A percentile compares a stretch with the other conserved stretches of the same genome.
Evolutionary conservation across 352 stramenopile genomes (phyloP).

Genomic region (Globisporangium emineosum): DNA sequence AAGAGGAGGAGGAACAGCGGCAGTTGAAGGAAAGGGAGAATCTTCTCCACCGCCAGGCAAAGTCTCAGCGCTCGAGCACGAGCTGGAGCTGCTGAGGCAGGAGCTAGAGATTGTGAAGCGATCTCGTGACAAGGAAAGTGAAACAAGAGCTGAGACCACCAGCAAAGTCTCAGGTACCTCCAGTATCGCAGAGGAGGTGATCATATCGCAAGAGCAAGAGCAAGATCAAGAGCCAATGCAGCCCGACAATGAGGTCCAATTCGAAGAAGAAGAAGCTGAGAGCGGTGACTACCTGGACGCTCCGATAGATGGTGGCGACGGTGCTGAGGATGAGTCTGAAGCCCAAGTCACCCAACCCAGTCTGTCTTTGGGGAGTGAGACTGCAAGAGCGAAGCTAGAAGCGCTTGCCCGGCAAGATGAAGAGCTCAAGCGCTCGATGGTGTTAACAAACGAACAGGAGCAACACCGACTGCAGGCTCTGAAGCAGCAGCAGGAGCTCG

Average conservation of each 20-base stretch:
- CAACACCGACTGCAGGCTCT: constrained; percentile 23
- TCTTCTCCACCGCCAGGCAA: background rate
- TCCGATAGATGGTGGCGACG: too few species aligned
- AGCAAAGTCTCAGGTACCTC: background rate
- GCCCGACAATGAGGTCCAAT: background rate
- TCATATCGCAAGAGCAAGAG: background rate
- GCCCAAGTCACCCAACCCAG: background rate
- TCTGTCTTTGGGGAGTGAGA: background rate
- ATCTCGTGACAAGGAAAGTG: background rate
- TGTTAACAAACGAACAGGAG: constrained; percentile 4
- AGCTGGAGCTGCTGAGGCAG: constrained; percentile 28
- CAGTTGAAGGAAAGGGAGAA: background rate
- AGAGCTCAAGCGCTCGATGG: background rate
- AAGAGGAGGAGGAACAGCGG: background rate
- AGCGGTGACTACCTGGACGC: constrained; percentile 1
- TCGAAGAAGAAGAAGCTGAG: background rate
- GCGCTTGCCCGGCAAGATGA: background rate
- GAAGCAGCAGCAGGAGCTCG: constrained; percentile 13
- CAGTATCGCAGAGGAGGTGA: background rate
- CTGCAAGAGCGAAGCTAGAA: background rate
- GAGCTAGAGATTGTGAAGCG: constrained; percentile 19
- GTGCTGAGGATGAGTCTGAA: background rate
- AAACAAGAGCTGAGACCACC: background rate
- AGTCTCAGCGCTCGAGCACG: constrained; percentile 22
- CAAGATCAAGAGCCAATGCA: background rate